A percentile compares a stretch with the other conserved stretches of the same genome.
These are phyloP conservation scores for Austroboletus olivaceoglutinosus DNA, from an alignment of 1,284 basidiomycete species.

Conservation along the genomic window DNA sequence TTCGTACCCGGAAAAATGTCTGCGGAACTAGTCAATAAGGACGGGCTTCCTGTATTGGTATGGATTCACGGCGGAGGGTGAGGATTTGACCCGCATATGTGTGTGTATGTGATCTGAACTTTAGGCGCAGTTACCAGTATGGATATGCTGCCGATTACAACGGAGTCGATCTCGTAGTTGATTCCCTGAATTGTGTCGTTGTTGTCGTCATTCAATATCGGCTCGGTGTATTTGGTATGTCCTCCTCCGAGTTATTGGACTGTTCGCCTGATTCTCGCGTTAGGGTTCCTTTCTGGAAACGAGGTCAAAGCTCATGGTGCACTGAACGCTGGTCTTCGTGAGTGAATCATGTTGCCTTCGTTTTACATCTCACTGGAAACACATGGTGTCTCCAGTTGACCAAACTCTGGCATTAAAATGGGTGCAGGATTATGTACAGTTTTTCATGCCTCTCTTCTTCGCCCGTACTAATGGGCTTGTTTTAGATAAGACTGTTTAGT, in stretches of 20 bases:
- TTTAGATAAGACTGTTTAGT: constrained; percentile 28
- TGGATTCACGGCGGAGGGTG: constrained; percentile 28
- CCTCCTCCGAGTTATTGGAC: background rate
- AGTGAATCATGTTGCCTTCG: constrained; percentile 1
- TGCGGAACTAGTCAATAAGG: background rate
- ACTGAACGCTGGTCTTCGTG: constrained; percentile 34
- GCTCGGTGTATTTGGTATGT: constrained; percentile 41
- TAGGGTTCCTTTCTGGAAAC: constrained; percentile 31
- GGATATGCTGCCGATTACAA: constrained; percentile 13
- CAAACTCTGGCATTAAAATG: constrained; percentile 32
- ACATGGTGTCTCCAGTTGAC: constrained; percentile 18
- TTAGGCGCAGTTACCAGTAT: constrained; percentile 1
- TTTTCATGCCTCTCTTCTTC: background rate
- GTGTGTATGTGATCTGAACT: background rate
- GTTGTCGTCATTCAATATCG: constrained; percentile 43
- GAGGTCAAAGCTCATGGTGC: constrained; percentile 27
- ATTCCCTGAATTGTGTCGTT: constrained; percentile 31
- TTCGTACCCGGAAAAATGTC: constrained; percentile 11
- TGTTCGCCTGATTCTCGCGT: background rate
- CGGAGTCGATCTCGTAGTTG: constrained; percentile 16
- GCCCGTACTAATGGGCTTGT: background rate
- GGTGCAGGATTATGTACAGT: constrained; percentile 30
- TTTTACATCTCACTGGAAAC: background rate
- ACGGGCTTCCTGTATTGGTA: constrained; percentile 15
- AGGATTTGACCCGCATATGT: background rate